These are phyloP conservation scores for Mortierella sp. DNA, from an alignment of 371 early-diverging fungal species.

Conservation along the genomic window DNA sequence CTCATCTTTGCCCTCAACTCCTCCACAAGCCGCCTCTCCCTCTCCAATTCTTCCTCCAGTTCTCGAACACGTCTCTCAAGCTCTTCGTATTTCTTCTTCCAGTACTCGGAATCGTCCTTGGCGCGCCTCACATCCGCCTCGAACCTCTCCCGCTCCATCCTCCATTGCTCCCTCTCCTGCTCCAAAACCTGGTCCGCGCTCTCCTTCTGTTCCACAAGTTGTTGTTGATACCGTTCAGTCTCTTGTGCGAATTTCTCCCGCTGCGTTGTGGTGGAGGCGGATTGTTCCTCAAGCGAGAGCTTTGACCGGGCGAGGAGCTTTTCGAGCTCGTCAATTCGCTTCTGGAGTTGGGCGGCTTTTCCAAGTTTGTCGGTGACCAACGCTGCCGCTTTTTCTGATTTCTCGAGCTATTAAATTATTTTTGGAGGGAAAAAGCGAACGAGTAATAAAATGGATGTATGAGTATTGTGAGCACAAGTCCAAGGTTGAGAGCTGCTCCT, in stretches of 20 bases:
- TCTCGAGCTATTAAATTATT: constrained; percentile 38
- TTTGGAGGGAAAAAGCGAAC: neutral
- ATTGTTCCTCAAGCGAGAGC: constrained; percentile 32
- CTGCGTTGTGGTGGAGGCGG: neutral
- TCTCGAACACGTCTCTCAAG: constrained; percentile 30
- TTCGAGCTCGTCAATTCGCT: constrained; percentile 50
- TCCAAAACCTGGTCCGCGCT: constrained; percentile 9
- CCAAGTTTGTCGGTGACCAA: constrained; percentile 30
- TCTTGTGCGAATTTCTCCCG: constrained; percentile 23
- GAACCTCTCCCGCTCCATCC: neutral
- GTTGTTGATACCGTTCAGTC: constrained; percentile 23
- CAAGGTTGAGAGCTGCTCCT: neutral
- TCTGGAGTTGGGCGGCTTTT: constrained; percentile 33
- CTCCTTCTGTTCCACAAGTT: constrained; percentile 18
- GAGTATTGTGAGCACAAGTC: constrained; percentile 21
- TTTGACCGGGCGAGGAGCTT: constrained; percentile 22
- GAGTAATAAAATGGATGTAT: constrained; percentile 15
- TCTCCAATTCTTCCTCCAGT: constrained; percentile 26
- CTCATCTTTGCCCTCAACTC: constrained; percentile 30
- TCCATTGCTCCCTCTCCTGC: constrained; percentile 5
- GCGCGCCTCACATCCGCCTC: constrained; percentile 15
- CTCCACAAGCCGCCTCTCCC: constrained; percentile 22
- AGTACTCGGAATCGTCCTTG: constrained; percentile 25
- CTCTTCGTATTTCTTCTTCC: constrained; percentile 25
- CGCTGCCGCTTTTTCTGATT: constrained; percentile 45